Evolutionary conservation across 2,329 filamentous ascomycete species (phyloP).

Genomic region (Ilyonectria destructans): DNA sequence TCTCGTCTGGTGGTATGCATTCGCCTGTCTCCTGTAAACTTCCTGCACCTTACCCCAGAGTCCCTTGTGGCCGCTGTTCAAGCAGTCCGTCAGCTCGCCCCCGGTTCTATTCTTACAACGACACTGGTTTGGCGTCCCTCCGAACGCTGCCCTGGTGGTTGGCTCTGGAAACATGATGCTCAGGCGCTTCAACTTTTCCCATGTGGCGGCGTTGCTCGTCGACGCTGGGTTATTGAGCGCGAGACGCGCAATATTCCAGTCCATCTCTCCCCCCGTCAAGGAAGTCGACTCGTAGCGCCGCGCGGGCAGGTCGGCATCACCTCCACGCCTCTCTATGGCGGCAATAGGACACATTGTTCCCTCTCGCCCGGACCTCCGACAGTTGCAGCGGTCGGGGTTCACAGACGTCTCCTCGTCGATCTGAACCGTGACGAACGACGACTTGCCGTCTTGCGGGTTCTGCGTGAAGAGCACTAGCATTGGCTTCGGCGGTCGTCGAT

Average conservation of each 20-base stretch:
- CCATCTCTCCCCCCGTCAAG: constrained; percentile 30
- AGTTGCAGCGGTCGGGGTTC: constrained; percentile 56
- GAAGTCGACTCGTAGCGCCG: constrained; percentile 48
- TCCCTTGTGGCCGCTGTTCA: constrained; percentile 48
- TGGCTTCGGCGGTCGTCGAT: constrained; percentile 52
- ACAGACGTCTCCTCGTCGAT: constrained; percentile 53
- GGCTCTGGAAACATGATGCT: constrained; percentile 51
- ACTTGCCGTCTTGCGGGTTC: constrained; percentile 37
- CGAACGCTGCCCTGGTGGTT: constrained; percentile 44
- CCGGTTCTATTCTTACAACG: constrained; percentile 47
- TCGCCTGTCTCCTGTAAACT: constrained; percentile 46
- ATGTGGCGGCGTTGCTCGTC: constrained; percentile 39
- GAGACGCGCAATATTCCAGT: constrained; percentile 53
- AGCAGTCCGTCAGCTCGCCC: constrained; percentile 45
- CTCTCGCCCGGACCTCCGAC: constrained; percentile 48
- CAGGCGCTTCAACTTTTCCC: constrained; percentile 49
- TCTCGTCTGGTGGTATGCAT: constrained; percentile 41
- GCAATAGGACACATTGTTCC: constrained; percentile 45
- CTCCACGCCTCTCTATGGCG: constrained; percentile 50
- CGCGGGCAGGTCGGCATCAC: constrained; percentile 45
- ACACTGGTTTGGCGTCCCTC: constrained; percentile 50
- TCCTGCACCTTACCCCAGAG: constrained; percentile 52
- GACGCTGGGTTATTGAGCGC: constrained; percentile 49
- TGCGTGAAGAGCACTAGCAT: constrained; percentile 56
- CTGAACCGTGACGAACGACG: constrained; percentile 52